Percentiles rank a stretch among this genome's conserved stretches.
Evolutionary conservation across 2,329 filamentous ascomycete genomes (phyloP).

Genomic region (Aspergillus sp.): DNA sequence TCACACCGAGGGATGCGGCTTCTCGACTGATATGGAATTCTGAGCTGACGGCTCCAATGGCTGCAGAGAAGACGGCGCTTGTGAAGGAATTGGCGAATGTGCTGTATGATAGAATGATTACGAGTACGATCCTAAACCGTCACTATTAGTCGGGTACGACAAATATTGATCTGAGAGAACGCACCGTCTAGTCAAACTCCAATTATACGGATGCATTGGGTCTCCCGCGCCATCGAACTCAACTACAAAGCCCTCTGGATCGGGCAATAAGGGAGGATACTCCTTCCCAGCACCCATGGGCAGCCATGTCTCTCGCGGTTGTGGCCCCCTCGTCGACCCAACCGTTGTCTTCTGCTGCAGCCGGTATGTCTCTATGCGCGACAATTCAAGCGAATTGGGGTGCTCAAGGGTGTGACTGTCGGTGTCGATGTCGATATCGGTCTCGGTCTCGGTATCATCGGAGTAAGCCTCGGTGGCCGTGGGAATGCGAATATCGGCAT

Average conservation of each 20-base stretch:
- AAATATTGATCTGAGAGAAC: neutral
- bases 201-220: constrained; percentile 54
- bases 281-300: constrained; percentile 44
- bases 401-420: constrained; percentile 14
- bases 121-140: constrained; percentile 19
- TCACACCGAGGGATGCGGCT: constrained; percentile 48
- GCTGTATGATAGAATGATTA: constrained; percentile 40
- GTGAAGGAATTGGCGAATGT: constrained; percentile 54
- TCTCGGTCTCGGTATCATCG: constrained; percentile 6
- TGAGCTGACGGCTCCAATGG: constrained; percentile 55
- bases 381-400: constrained; percentile 20
- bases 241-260: constrained; percentile 55
- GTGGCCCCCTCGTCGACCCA: constrained; percentile 20
- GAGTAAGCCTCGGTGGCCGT: neutral
- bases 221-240: constrained; percentile 56
- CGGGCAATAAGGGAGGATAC: constrained; percentile 51
- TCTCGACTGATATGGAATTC: constrained; percentile 49
- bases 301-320: constrained; percentile 22
- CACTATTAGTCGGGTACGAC: no score
- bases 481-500: neutral
- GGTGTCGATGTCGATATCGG: constrained; percentile 11
- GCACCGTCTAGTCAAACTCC: constrained; percentile 48
- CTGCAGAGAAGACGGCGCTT: constrained; percentile 67
- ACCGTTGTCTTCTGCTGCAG: constrained; percentile 23
- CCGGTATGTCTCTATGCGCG: constrained; percentile 23